phyloP scores from a whole-genome alignment of 2,329 filamentous ascomycete species.

The Diaporthe nobilis region DNA sequence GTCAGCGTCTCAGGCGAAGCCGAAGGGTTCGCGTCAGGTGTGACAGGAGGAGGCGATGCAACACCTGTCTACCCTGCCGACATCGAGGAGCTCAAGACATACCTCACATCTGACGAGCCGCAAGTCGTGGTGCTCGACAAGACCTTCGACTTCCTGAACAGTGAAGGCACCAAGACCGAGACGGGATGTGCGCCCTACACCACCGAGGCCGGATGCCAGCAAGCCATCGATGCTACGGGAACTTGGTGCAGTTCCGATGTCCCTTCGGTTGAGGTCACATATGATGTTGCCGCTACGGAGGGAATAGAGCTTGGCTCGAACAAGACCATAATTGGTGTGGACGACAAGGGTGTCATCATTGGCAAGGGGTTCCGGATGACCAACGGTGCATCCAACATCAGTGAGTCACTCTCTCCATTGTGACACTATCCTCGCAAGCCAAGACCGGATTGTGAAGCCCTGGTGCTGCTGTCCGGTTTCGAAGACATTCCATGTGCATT shows the following conservation, averaged over 20 bases:
- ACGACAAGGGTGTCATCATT: constrained; percentile 66
- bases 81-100: constrained; percentile 69
- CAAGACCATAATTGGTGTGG: constrained; percentile 71
- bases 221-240: constrained; percentile 69
- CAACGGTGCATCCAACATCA: constrained; percentile 66
- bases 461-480: neutral
- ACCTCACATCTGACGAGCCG: constrained; percentile 67
- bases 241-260: constrained; percentile 63
- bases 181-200: constrained; percentile 72
- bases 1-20: constrained; percentile 52
- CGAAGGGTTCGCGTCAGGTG: constrained; percentile 61
- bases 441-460: neutral
- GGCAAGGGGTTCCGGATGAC: constrained; percentile 69
- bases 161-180: constrained; percentile 65
- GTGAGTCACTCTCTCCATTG: neutral
- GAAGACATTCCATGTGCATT: neutral
- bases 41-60: constrained; percentile 73
- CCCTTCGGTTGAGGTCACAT: constrained; percentile 59
- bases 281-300: constrained; percentile 65
- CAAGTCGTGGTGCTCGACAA: constrained; percentile 72
- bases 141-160: constrained; percentile 67
- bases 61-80: constrained; percentile 68
- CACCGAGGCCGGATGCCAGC: constrained; percentile 66
- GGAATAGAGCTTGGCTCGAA: constrained; percentile 68
- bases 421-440: neutral